A percentile compares a stretch with the other conserved stretches of the same genome.
phyloP scores from a whole-genome alignment of 805 yeast genomes.

The Yamadazyma insecticola region DNA sequence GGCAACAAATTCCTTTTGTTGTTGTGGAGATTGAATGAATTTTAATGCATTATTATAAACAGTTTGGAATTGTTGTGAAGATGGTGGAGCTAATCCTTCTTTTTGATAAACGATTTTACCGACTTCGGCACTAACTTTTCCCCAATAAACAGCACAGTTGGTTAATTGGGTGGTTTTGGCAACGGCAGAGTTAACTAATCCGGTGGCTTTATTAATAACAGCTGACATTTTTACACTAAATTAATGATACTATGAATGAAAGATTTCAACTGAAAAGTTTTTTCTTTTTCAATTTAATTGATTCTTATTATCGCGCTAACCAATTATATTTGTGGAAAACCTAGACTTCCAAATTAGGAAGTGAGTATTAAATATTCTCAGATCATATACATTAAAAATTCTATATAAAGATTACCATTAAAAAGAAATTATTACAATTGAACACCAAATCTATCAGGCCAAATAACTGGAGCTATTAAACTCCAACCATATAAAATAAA shows the following conservation, averaged over 20 bases:
- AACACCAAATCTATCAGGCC: conserved; percentile 80
- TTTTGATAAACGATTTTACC: conserved; percentile 79
- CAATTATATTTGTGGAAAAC: conserved; percentile 6
- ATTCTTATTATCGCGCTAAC: conserved; percentile 1
- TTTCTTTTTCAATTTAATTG: conserved; percentile 3
- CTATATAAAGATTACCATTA: conserved; percentile 1
- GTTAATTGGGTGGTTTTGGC: conserved; percentile 34
- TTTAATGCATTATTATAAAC: conserved; percentile 52
- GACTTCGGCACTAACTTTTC: conserved; percentile 60
- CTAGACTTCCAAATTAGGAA: conserved; percentile 19
- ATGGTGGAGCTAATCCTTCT: conserved; percentile 93
- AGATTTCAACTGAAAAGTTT: conserved; percentile 6
- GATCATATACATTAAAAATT: background rate
- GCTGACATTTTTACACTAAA: conserved; percentile 41
- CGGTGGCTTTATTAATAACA: conserved; percentile 37
- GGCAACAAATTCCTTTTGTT: conserved; percentile 58
- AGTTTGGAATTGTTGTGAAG: conserved; percentile 66
- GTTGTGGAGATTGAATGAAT: conserved; percentile 32
- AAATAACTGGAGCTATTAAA: conserved; percentile 78
- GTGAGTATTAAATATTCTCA: background rate
- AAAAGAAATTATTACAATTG: conserved; percentile 10
- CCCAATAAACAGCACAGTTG: conserved; percentile 74
- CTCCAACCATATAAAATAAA: conserved; percentile 87
- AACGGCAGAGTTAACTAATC: conserved; percentile 30
- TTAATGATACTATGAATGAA: background rate